Conservation (phyloP, 257 asterid species). For the Fraxinus pennsylvanica region DNA sequence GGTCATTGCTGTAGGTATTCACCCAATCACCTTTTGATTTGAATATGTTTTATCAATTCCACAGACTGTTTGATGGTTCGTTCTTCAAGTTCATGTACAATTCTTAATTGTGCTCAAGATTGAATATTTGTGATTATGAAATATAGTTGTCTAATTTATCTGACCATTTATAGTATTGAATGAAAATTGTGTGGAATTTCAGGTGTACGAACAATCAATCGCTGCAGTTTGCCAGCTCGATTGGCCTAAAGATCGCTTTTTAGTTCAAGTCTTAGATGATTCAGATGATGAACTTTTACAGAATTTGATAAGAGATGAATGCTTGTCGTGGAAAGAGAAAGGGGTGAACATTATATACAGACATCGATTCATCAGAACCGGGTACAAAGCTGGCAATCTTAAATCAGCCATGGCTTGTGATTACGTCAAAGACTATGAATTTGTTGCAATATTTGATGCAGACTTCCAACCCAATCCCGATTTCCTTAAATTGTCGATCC, state of each 20-base stretch:
- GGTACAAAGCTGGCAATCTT: conserved; percentile 93
- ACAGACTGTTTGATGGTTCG: neutral
- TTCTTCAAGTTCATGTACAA: neutral
- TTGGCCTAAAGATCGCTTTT: conserved; percentile 87
- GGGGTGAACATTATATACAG: conserved; percentile 84
- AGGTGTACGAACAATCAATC: conserved; percentile 89
- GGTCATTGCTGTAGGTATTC: no score
- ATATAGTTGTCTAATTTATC: neutral
- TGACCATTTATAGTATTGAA: neutral
- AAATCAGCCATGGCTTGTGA: conserved; percentile 95
- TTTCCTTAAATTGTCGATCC: conserved; percentile 78
- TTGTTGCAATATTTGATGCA: conserved; percentile 83
- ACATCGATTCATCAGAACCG: conserved; percentile 78
- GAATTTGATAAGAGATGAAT: conserved; percentile 70
- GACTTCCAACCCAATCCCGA: conserved; percentile 89
- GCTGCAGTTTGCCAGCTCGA: conserved; percentile 85
- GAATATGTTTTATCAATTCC: neutral
- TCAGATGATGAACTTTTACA: conserved; percentile 78
- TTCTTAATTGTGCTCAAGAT: neutral
- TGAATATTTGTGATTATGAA: neutral
- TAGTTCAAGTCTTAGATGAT: conserved; percentile 86
- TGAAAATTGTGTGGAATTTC: conserved; percentile 17
- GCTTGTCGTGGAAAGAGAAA: conserved; percentile 73
- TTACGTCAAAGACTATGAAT: conserved; percentile 79
- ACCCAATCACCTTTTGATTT: neutral